These are phyloP conservation scores for Cytospora chrysosperma DNA, from an alignment of 2,329 filamentous ascomycete species.

Conservation along the genomic window DNA sequence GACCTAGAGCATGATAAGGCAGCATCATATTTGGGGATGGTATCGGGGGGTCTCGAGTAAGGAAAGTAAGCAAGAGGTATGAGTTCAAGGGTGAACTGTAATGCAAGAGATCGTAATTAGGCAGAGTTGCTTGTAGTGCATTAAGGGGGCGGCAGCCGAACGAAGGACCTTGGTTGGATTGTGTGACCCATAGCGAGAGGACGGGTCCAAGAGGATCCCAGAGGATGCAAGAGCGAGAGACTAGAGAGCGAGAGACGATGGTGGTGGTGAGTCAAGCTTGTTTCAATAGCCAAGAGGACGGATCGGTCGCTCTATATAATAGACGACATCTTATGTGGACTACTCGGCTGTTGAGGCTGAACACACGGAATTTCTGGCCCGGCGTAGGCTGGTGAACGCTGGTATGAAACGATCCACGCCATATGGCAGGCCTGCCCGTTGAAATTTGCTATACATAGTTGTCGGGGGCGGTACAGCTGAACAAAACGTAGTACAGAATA, in stretches of 20 bases:
- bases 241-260: constrained; percentile 6
- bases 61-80: not conserved
- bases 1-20: not conserved
- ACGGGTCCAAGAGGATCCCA: not conserved
- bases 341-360: not conserved
- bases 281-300: not conserved
- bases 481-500: not conserved
- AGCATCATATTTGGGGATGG: not conserved
- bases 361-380: not conserved
- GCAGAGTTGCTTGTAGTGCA: not conserved
- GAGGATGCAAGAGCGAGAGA: not conserved
- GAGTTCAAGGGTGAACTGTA: not conserved
- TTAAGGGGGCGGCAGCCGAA: not conserved
- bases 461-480: not conserved
- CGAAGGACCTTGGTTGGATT: not conserved
- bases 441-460: not conserved
- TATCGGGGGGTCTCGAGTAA: too few species aligned
- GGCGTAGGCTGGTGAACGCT: not conserved
- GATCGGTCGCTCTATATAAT: constrained; percentile 8
- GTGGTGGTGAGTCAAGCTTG: not conserved
- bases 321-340: not conserved
- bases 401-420: constrained; percentile 4
- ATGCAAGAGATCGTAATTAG: not conserved
- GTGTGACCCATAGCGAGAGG: not conserved
- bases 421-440: not conserved